These are phyloP conservation scores for Cicer chorassanicum DNA, from an alignment of 306 rosid species.

Conservation along the genomic window DNA sequence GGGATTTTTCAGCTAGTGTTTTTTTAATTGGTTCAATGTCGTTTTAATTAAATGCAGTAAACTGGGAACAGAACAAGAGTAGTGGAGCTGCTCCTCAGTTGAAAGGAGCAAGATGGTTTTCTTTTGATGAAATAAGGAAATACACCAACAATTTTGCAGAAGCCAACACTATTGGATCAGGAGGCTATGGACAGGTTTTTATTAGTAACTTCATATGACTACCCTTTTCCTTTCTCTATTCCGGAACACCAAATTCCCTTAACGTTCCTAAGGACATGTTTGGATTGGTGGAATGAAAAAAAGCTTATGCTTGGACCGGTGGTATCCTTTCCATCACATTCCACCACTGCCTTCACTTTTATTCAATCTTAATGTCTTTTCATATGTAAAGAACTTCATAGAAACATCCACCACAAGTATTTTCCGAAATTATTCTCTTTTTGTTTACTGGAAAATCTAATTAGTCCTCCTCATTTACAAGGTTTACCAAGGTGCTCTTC, in stretches of 20 bases:
- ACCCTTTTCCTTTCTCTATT: neutral
- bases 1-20: constrained; percentile 18
- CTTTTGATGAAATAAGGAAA: constrained; percentile 69
- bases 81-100: constrained; percentile 65
- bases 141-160: constrained; percentile 64
- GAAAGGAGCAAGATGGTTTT: constrained; percentile 74
- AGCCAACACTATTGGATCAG: constrained; percentile 57
- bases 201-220: constrained; percentile 21
- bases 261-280: constrained; percentile 10
- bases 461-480: constrained; percentile 38
- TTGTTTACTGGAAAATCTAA: constrained; percentile 39
- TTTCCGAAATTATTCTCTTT: constrained; percentile 9
- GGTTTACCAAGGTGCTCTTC: constrained; percentile 73
- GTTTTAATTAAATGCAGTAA: constrained; percentile 51
- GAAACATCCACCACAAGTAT: constrained; percentile 7
- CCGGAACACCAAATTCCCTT: neutral
- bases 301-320: neutral
- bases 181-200: constrained; percentile 83
- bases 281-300: neutral
- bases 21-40: constrained; percentile 38
- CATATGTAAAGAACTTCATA: constrained; percentile 15
- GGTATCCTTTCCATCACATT: neutral
- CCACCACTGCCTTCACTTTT: neutral
- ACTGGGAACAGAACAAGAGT: constrained; percentile 54
- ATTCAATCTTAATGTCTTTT: constrained; percentile 11